Evolutionary conservation across 73 alveolate genomes (phyloP).

Genomic region (Symbiodinium pilosum): DNA sequence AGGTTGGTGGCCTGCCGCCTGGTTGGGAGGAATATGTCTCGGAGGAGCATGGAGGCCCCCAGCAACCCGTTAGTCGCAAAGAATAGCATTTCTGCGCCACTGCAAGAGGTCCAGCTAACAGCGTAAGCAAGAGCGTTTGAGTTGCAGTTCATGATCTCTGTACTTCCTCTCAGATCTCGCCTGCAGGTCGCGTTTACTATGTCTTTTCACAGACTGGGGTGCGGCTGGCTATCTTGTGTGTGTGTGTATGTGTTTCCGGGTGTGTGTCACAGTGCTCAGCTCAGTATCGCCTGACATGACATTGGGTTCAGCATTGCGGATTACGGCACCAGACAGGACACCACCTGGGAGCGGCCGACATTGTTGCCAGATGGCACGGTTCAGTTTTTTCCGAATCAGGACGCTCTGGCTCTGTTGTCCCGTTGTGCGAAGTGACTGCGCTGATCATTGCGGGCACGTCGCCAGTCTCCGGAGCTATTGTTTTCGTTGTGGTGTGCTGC

Average conservation of each 20-base stretch:
- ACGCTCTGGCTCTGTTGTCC: too few species aligned
- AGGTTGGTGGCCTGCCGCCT: conserved; percentile 72
- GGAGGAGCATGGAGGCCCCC: conserved; percentile 68
- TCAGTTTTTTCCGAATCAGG: conserved; percentile 67
- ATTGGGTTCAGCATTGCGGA: too few species aligned
- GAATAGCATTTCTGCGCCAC: too few species aligned
- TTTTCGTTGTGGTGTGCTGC: not conserved
- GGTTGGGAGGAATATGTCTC: conserved; percentile 90
- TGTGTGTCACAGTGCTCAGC: too few species aligned
- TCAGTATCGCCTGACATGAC: too few species aligned
- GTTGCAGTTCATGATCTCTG: too few species aligned
- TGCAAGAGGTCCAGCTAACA: too few species aligned
- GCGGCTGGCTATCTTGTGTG: conserved; percentile 1
- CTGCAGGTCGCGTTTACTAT: conserved; percentile 30
- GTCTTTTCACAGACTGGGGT: conserved; percentile 78
- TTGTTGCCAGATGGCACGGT: conserved; percentile 67
- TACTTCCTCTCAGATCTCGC: too few species aligned
- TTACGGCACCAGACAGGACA: too few species aligned
- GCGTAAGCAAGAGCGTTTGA: too few species aligned
- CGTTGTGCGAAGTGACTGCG: not conserved
- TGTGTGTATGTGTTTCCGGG: too few species aligned
- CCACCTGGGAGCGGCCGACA: conserved; percentile 63
- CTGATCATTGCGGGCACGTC: not conserved
- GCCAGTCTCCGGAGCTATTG: too few species aligned
- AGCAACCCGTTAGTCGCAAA: not conserved